Evolutionary conservation across 1,139 yeast species (phyloP).

Genomic region (Suhomyces taliae): DNA sequence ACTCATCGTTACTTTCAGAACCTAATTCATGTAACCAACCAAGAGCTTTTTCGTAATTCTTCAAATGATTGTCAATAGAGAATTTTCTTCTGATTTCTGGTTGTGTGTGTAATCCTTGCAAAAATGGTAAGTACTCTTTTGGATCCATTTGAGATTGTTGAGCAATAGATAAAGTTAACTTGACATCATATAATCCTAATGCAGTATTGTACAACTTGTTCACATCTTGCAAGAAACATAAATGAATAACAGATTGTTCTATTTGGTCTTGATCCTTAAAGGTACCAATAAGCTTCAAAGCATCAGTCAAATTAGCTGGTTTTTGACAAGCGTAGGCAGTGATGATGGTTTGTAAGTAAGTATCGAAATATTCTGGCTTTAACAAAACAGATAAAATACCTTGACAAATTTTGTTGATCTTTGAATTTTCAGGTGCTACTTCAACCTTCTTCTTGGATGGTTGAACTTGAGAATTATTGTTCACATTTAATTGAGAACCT

Average conservation of each 20-base stretch:
- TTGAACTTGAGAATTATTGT: slow-evolving; percentile 2
- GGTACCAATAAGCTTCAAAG: slow-evolving; percentile 61
- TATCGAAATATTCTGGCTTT: slow-evolving; percentile 51
- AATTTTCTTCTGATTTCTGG: slow-evolving; percentile 67
- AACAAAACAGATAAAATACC: slow-evolving; percentile 60
- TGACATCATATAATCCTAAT: slow-evolving; percentile 79
- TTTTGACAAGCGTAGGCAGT: slow-evolving; percentile 92
- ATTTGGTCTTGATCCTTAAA: slow-evolving; percentile 48
- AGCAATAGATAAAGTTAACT: slow-evolving; percentile 78
- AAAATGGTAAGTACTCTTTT: slow-evolving; percentile 90
- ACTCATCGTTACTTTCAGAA: slow-evolving; percentile 51
- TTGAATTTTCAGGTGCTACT: slow-evolving; percentile 46
- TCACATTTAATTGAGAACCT: slow-evolving; percentile 30
- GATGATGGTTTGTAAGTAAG: slow-evolving; percentile 73
- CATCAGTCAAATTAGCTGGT: slow-evolving; percentile 82
- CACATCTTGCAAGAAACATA: slow-evolving; percentile 90
- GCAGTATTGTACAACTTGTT: slow-evolving; percentile 78
- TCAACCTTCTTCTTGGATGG: slow-evolving; percentile 4
- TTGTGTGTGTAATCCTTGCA: slow-evolving; percentile 75
- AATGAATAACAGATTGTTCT: slow-evolving; percentile 70
- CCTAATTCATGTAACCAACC: slow-evolving; percentile 60
- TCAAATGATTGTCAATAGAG: slow-evolving; percentile 76
- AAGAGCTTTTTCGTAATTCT: slow-evolving; percentile 67
- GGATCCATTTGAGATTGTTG: slow-evolving; percentile 98
- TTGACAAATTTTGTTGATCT: slow-evolving; percentile 77